Evolutionary conservation across 441 rosid genomes (phyloP), one percentile per base, ranked within the genome.

Genomic region (Syzygium malaccense): DNA sequence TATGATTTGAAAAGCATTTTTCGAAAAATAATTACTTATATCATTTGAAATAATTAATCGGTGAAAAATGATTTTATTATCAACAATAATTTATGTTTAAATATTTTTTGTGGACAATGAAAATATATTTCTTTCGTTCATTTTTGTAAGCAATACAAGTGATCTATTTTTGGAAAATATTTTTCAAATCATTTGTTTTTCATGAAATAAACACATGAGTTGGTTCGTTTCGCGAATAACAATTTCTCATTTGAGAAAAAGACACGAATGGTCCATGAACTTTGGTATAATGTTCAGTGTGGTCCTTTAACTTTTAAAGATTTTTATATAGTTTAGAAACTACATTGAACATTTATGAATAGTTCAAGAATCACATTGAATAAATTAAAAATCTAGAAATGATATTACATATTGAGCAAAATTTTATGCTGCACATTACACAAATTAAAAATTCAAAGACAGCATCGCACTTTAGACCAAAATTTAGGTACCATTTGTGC

Each of bases 1-100:
- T 5, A 26, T 30, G 5, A 66, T 8, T 17, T 17, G 4, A 7
- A 62, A 64, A 0, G 17, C 30, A 30, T 64, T 32, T 66, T 17
- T 0, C 4, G 8, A 4, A 66, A 30, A 30, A 30, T 66, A 1
- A 66, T 32, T 1, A 0, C 11, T 30, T 66, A 6, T 12, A 58
- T 58, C 17, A 23, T 23, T 56, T 4, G 1, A n/a, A 62, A 62
- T 62, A 17, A 17, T 66, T 66, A 66, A 66, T 32, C 3, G 15
- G 14, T 32, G 3, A 0, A 64, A 64, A 30, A n/a, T 30, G 2
- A 17, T 8, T 30, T 66, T 20, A 9, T 17, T 15, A 30, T 30
- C 1, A 1, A 66, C 0, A 4, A 64, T 64, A 15, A 64, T 64
- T n/a, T 64, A 30, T 30, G 10, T 64, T 30, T 8, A 66, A 30